These are phyloP conservation scores for Candida sithepensis DNA, from an alignment of 805 yeast genomes.

Conservation along the genomic window DNA sequence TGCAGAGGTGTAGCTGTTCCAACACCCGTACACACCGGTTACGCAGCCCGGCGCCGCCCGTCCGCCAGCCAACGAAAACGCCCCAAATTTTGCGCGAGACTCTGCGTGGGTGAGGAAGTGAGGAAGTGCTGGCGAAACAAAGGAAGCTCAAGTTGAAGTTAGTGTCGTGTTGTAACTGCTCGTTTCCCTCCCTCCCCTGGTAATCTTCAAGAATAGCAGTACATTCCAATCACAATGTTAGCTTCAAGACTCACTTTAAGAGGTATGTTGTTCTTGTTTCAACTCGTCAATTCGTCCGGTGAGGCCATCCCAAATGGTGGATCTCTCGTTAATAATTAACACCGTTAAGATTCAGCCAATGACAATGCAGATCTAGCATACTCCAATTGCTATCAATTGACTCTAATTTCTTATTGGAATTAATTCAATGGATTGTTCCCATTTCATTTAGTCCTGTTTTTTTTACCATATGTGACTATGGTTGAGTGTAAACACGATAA, in stretches of 20 bases:
- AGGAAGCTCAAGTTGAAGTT: not conserved
- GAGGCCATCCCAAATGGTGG: no score
- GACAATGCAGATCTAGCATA: no score
- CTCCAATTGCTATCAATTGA: no score
- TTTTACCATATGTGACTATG: no score
- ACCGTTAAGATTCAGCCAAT: not conserved
- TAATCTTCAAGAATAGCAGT: not conserved
- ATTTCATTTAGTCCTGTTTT: no score
- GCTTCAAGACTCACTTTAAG: constrained; percentile 28
- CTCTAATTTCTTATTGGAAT: no score
- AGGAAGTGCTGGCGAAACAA: not conserved
- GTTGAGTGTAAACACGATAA: no score
- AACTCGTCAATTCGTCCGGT: no score
- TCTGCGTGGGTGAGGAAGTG: not conserved
- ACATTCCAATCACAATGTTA: constrained; percentile 18
- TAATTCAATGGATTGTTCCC: no score
- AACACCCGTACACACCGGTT: not conserved
- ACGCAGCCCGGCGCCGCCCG: not conserved
- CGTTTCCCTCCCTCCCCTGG: not conserved
- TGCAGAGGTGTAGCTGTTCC: not conserved
- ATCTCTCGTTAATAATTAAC: no score
- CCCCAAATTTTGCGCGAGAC: not conserved
- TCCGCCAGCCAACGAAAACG: not conserved
- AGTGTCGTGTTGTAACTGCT: not conserved
- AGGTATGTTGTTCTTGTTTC: constrained; percentile 17